phyloP scores from a whole-genome alignment of 306 rosid genomes.

The Cyamopsis tetragonoloba region DNA sequence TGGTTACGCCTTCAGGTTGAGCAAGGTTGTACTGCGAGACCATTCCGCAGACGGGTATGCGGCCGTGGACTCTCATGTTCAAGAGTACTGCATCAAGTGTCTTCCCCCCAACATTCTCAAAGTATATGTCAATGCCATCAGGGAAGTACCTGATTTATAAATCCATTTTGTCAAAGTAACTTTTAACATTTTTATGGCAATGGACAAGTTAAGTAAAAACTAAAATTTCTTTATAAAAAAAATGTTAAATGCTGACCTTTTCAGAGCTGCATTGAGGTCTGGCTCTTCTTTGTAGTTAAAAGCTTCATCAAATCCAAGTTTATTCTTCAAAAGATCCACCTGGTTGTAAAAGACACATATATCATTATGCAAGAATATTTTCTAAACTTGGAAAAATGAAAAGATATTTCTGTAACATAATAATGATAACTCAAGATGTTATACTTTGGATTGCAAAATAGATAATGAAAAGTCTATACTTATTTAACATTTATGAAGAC shows the following conservation, averaged over 20 bases:
- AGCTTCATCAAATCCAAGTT: constrained; percentile 29
- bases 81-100: neutral
- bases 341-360: neutral
- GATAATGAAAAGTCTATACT: neutral
- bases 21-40: neutral
- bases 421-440: neutral
- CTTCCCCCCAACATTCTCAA: neutral
- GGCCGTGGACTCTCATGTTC: neutral
- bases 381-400: neutral
- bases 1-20: neutral
- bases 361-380: neutral
- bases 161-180: neutral
- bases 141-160: constrained; percentile 4
- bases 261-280: constrained; percentile 15
- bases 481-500: neutral
- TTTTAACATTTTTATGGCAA: neutral
- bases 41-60: neutral
- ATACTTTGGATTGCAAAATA: neutral
- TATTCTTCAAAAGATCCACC: constrained; percentile 24
- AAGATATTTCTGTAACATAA: neutral
- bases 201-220: neutral
- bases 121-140: constrained; percentile 16
- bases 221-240: neutral
- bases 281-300: constrained; percentile 31
- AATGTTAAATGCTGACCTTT: constrained; percentile 11